Base-by-base conservation (phyloP, 2,329 filamentous ascomycete species). In the Apiospora malaysiana region DNA sequence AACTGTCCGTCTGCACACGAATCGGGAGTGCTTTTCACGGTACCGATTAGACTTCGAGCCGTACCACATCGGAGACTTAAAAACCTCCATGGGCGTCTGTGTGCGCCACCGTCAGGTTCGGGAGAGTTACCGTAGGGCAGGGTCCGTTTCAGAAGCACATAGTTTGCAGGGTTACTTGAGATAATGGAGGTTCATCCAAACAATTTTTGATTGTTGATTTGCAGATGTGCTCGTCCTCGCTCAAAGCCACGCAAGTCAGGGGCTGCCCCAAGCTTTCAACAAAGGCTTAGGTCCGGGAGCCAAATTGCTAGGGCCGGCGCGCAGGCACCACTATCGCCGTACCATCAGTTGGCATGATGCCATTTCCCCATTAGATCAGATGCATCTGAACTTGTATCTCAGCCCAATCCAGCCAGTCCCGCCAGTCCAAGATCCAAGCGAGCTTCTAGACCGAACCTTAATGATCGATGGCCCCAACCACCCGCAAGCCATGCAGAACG, bases 381-480 rank as follows among this genome's bases (percentile, higher is more conserved):
- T 32, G 5, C 32, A 9, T 32, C 32, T 32, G 32, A 32, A 32
- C 2, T n/a, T n/a, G 16, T 63, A n/a, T 63, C 56, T 40, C 9
- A 37, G 7, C 56, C 32, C 21, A 21, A 18, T 40, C 9, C 27
- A 63, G n/a, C n/a, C n/a, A n/a, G n/a, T n/a, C n/a, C n/a, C n/a
- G n/a, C n/a, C n/a, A n/a, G n/a, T n/a, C n/a, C n/a, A n/a, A n/a
- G 21, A 9, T 18, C 12, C 9, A n/a, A 12, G 32, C 18, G 32
- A n/a, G 10, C 56, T 40, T 63, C 56, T 40, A 40, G 56, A 40
- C 56, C 56, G 18, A 63, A 63, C 56, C n/a, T 63, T 40, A 63
- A 63, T 40, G 9, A 40, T 63, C n/a, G 56, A 63, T 63, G 18
- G 56, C 32, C 56, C 56, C 56, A 63, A 63, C 32, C 56, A 63